Evolutionary conservation across 768 basidiomycete genomes (phyloP), one percentile per base, ranked within the genome.

Genomic region (Russula sp.): DNA sequence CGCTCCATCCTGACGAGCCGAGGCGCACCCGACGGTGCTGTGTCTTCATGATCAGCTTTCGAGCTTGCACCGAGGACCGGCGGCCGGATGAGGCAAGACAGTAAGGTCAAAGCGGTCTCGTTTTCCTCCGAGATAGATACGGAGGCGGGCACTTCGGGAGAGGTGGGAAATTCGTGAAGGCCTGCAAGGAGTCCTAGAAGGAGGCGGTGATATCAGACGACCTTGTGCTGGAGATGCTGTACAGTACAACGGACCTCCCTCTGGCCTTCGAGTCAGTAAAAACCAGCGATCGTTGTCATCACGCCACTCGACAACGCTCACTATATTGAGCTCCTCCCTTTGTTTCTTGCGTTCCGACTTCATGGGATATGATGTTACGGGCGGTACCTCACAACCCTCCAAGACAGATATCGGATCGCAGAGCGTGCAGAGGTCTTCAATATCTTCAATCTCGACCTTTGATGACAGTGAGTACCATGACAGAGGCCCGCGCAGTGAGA

Each of bases 281-380:
- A 94, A 89, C 75, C 80, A 82, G 55, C 87, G 79, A 34, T 81
- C 74, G 27, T 71, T 59, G 35, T 74, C 68, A 50, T 74, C 65
- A 39, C 77, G 75, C 89, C 92, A 95, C 75, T 94, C 91, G 35
- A 96, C 75, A n/a, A 93, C 85, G 68, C 85, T 89, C 13, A 96
- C 91, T 14, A 88, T 77, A 71, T 94, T 92, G 49, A 89, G 76
- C 70, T 98, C 95, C 71, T 90, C 86, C 55, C 93, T 79, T 11
- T 86, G 83, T 69, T 87, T 90, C 75, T 94, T 95, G 64, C 87
- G 87, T 55, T 85, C 84, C 20, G 78, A 82, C 70, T 86, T 89
- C 89, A 96, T 92, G 0, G 95, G 95, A 73, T 86, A 97, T n/a
- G 83, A 76, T 31, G 84, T 89, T 31, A 94, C 91, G 10, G 71